Percentiles rank a stretch among this genome's conserved stretches.
Evolutionary conservation across 2,329 filamentous ascomycete species (phyloP).

Genomic region (Didymella glomerata): DNA sequence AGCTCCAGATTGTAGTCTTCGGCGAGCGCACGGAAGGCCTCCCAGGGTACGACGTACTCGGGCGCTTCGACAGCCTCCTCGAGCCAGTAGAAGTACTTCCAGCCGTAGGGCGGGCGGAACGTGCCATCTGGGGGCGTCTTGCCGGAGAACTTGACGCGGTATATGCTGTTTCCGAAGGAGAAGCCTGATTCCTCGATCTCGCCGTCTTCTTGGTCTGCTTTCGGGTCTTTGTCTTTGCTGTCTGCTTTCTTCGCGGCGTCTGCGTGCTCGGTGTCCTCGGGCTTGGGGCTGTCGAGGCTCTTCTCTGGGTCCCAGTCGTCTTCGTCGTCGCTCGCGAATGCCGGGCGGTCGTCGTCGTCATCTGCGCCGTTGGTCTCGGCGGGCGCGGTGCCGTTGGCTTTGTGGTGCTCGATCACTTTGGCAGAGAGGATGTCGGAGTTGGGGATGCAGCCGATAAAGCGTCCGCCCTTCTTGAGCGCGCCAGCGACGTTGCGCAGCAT

Average conservation of each 20-base stretch:
- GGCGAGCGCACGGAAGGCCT: constrained; percentile 92
- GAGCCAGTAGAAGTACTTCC: constrained; percentile 97
- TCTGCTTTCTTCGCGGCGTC: constrained; percentile 52
- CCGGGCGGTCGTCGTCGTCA: constrained; percentile 46
- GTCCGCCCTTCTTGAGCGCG: constrained; percentile 88
- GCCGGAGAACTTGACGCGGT: constrained; percentile 86
- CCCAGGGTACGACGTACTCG: constrained; percentile 98
- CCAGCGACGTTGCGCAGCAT: constrained; percentile 96
- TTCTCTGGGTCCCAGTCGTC: constrained; percentile 59
- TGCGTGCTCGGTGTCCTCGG: constrained; percentile 48
- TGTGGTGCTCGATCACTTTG: constrained; percentile 80
- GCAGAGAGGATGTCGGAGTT: constrained; percentile 90
- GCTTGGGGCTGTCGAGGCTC: constrained; percentile 50
- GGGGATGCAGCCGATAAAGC: constrained; percentile 95
- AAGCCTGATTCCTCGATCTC: constrained; percentile 58
- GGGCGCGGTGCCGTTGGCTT: constrained; percentile 53
- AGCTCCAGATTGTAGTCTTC: constrained; percentile 97
- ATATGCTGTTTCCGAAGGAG: constrained; percentile 93
- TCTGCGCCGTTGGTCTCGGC: constrained; percentile 47
- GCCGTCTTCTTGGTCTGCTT: constrained; percentile 55
- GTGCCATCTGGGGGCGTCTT: constrained; percentile 84
- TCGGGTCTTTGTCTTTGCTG: constrained; percentile 49
- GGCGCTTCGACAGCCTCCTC: constrained; percentile 96
- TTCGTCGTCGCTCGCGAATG: constrained; percentile 51
- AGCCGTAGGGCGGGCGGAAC: constrained; percentile 93